Evolutionary conservation across 2,329 filamentous ascomycete genomes (phyloP), one percentile per base, ranked within the genome.

Genomic region (Colletotrichum musae): DNA sequence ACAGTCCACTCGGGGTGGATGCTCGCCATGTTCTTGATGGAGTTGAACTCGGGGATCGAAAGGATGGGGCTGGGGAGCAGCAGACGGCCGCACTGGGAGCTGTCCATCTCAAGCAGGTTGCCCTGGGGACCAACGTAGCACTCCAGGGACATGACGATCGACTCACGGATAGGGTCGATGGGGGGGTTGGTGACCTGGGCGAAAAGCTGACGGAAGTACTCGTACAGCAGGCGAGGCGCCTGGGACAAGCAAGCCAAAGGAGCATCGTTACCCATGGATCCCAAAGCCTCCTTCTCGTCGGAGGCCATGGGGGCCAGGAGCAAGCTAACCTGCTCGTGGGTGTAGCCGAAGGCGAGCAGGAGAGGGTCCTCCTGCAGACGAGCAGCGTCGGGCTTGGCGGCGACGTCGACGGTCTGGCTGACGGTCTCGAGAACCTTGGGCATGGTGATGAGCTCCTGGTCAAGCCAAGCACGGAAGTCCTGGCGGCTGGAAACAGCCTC

Each of bases 141-240:
- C 79, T 97, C 95, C 48, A 98, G 85, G 64, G 95, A 98, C 95
- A 98, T 98, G 81, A 98, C 95, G 76, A 98, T 96, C 32, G 95
- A 95, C 86, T 98, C 95, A 81, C 95, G 89, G 75, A 98, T 98
- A 39, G 95, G 95, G 78, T 98, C 95, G 77, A 98, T 98, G 15
- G 95, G 95, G 74, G 95, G 95, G 82, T 98, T 98, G 71, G 95
- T 98, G 80, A 98, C 95, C 84, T 98, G 95, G 10, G 95, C 95
- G 80, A 98, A 98, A 51, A 98, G 91, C 85, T 98, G 94, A 72
- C 95, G 91, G 91, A 98, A 98, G 84, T 98, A 98, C 81, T 98
- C 95, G 80, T 93, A 97, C 21, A 98, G 88, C 62, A 97, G 86
- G 74, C 95, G 93, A 74, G 95, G 94, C 72, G 95, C 93, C 73